Conservation (phyloP, 1,284 basidiomycete genomes). For the Leccinum solheimii region DNA sequence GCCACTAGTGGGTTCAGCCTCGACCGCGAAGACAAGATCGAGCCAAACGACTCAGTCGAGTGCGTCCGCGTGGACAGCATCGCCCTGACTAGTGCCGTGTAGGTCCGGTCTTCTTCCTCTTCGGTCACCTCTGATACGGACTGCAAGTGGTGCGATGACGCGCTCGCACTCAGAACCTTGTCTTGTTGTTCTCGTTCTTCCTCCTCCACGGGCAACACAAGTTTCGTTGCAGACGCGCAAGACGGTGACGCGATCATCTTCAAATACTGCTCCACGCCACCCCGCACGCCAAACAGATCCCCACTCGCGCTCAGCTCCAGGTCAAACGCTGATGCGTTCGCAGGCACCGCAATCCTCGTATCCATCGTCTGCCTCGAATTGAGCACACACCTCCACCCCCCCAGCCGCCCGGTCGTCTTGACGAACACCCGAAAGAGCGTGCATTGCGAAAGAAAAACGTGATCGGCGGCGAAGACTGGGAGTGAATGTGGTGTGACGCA, state of each 20-base stretch:
- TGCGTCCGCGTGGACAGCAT: constrained; percentile 29
- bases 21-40: constrained; percentile 36
- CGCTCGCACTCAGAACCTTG: constrained; percentile 6
- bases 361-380: constrained; percentile 50
- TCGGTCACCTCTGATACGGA: constrained; percentile 35
- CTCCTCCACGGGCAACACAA: background rate
- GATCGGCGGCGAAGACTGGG: constrained; percentile 45
- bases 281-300: constrained; percentile 59
- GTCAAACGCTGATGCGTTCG: constrained; percentile 67
- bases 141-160: constrained; percentile 27
- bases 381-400: constrained; percentile 82
- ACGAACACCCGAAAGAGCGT: constrained; percentile 74
- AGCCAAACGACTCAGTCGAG: constrained; percentile 62
- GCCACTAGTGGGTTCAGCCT: constrained; percentile 37
- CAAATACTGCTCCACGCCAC: constrained; percentile 66
- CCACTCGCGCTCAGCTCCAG: constrained; percentile 58
- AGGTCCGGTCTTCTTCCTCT: constrained; percentile 31
- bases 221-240: constrained; percentile 3
- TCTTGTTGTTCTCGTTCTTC: background rate
- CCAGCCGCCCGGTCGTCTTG: constrained; percentile 74
- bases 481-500: constrained; percentile 32
- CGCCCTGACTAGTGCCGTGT: constrained; percentile 23
- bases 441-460: constrained; percentile 53
- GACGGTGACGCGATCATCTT: constrained; percentile 52
- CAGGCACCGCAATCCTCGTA: constrained; percentile 45